Conservation (phyloP, 2,329 filamentous ascomycete genomes). For the Aplosporella prunicola region DNA sequence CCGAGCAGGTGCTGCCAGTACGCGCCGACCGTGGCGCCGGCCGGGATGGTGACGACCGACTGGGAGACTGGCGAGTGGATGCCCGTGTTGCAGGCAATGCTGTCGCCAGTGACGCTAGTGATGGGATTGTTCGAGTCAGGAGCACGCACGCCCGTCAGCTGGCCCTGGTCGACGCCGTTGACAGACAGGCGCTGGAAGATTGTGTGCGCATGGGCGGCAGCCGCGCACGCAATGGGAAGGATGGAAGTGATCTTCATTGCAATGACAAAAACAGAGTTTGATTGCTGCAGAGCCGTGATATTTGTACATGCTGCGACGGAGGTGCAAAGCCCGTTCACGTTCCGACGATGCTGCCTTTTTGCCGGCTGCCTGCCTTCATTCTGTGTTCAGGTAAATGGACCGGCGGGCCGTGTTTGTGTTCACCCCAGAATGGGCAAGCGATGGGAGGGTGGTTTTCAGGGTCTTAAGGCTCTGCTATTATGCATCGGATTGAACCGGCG, state of each 20-base stretch:
- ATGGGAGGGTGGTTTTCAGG: no score
- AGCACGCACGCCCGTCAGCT: constrained; percentile 41
- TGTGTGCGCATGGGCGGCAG: constrained; percentile 30
- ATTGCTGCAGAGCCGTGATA: no score
- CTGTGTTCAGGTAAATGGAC: no score
- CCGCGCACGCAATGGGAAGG: constrained; percentile 16
- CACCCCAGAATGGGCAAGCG: no score
- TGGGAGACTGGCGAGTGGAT: constrained; percentile 26
- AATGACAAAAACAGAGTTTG: no score
- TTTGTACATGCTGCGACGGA: no score
- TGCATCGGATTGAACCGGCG: no score
- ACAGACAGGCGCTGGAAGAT: constrained; percentile 42
- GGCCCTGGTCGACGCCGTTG: constrained; percentile 41
- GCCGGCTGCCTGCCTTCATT: no score
- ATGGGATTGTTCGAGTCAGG: constrained; percentile 44
- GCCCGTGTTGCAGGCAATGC: constrained; percentile 41
- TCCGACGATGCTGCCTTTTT: no score
- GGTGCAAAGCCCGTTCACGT: no score
- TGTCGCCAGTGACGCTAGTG: constrained; percentile 37
- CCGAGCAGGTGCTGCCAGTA: constrained; percentile 48
- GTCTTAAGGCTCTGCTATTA: no score
- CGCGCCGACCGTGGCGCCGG: constrained; percentile 44
- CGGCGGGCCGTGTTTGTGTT: no score
- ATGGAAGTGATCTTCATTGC: constrained; percentile 16
- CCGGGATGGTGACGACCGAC: constrained; percentile 40